These are phyloP conservation scores for Tieghemostelium lacteum DNA, from an alignment of 78 protist species.

Conservation along the genomic window DNA sequence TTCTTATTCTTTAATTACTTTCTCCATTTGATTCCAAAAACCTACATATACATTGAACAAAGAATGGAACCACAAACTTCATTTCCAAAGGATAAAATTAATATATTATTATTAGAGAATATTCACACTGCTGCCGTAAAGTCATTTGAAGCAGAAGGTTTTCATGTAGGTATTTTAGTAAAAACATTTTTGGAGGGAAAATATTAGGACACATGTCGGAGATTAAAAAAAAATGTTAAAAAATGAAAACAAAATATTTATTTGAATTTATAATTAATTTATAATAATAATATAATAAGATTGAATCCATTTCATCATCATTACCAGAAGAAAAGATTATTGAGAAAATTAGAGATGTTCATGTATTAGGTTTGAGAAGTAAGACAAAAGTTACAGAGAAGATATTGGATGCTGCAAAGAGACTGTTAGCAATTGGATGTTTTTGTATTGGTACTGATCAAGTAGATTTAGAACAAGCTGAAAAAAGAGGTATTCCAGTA, in stretches of 20 bases:
- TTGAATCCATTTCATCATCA: slow-evolving; percentile 71
- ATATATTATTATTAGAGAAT: slow-evolving; percentile 90
- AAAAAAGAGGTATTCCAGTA: slow-evolving; percentile 56
- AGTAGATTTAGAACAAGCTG: slow-evolving; percentile 86
- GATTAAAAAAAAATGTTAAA: too few relatives aligned
- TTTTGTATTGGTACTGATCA: slow-evolving; percentile 97
- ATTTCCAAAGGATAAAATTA: slow-evolving; percentile 82
- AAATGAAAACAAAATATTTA: neutral
- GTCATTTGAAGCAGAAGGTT: slow-evolving; percentile 80
- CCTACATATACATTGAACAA: too few relatives aligned
- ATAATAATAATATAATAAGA: slow-evolving; percentile 1
- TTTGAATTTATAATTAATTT: neutral
- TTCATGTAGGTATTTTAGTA: slow-evolving; percentile 36
- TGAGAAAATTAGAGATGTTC: slow-evolving; percentile 86
- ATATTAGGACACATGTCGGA: too few relatives aligned
- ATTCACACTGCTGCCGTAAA: slow-evolving; percentile 84
- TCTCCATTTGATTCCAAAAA: too few relatives aligned
- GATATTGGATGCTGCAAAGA: slow-evolving; percentile 82
- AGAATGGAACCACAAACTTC: slow-evolving; percentile 15
- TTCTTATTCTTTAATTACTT: too few relatives aligned
- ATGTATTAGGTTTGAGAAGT: slow-evolving; percentile 89
- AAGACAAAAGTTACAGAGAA: slow-evolving; percentile 87
- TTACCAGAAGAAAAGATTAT: slow-evolving; percentile 82
- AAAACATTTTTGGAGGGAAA: too few relatives aligned
- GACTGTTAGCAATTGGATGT: slow-evolving; percentile 92